These are phyloP conservation scores for Cutaneotrichosporon cavernicola DNA, from an alignment of 1,284 basidiomycete genomes.

Conservation along the genomic window DNA sequence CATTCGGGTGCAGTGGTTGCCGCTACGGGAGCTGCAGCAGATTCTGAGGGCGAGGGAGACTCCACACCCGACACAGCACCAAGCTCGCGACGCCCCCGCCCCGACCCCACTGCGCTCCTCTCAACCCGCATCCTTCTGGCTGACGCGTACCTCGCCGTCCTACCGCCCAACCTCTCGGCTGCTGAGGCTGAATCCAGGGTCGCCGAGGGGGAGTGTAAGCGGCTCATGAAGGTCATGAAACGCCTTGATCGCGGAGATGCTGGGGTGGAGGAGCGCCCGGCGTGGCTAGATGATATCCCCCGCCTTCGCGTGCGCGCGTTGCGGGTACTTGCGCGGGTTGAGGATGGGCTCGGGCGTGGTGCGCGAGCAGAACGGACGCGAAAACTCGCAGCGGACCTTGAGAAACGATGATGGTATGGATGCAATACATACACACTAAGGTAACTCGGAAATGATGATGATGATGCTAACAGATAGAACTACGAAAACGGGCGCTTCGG, in stretches of 20 bases:
- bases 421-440: neutral
- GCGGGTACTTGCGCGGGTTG: constrained; percentile 26
- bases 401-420: neutral
- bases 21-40: neutral
- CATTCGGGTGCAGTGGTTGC: neutral
- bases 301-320: constrained; percentile 28
- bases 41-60: too few relatives aligned
- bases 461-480: constrained; percentile 1
- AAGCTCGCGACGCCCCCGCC: neutral
- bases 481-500: neutral
- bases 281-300: constrained; percentile 14
- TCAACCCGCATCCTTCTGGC: constrained; percentile 32
- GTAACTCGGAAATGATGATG: neutral
- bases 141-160: constrained; percentile 22
- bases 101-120: constrained; percentile 21
- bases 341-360: constrained; percentile 33
- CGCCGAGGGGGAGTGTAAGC: constrained; percentile 30
- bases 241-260: neutral
- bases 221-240: constrained; percentile 21
- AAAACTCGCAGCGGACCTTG: constrained; percentile 12
- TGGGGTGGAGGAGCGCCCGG: constrained; percentile 7
- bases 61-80: neutral
- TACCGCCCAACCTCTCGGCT: constrained; percentile 20
- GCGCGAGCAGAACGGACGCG: constrained; percentile 29
- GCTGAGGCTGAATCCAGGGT: constrained; percentile 33